Conservation (phyloP, 306 rosid genomes). For the Urtica urens region DNA sequence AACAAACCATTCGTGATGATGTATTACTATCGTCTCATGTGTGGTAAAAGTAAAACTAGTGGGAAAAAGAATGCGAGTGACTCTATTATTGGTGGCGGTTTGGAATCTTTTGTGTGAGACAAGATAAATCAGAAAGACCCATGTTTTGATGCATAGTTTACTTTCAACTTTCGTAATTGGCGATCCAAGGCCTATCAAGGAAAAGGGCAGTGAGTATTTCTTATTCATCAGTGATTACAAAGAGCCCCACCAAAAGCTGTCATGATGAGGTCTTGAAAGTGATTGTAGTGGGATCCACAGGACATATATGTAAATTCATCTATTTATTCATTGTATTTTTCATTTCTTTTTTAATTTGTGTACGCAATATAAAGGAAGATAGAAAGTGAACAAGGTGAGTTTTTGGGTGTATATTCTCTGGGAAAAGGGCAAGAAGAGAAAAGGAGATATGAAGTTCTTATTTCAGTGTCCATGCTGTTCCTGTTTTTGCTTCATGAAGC, state of each 20-base stretch:
- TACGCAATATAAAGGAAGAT: conserved; percentile 8
- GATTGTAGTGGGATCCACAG: conserved; percentile 54
- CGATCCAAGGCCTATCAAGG: conserved; percentile 25
- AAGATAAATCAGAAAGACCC: conserved; percentile 15
- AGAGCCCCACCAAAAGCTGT: conserved; percentile 29
- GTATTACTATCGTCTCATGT: no score
- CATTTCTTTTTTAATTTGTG: not conserved
- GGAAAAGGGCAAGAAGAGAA: conserved; percentile 7
- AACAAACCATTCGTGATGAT: no score
- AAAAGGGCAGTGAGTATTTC: conserved; percentile 1
- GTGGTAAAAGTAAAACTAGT: no score
- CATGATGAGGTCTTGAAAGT: conserved; percentile 36
- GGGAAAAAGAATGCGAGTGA: not conserved
- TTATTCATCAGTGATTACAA: conserved; percentile 10
- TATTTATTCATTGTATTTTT: not conserved
- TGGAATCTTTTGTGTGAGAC: conserved; percentile 6
- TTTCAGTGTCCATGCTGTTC: conserved; percentile 60
- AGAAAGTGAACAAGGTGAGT: conserved; percentile 5
- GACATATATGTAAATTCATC: not conserved
- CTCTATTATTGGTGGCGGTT: conserved; percentile 30
- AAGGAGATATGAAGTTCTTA: conserved; percentile 38
- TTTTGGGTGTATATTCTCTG: not conserved
- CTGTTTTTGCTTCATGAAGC: conserved; percentile 68
- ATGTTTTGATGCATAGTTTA: no score
- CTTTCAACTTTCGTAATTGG: conserved; percentile 9